Conservation (phyloP, 495 filamentous ascomycete species). For the Evernia prunastri region DNA sequence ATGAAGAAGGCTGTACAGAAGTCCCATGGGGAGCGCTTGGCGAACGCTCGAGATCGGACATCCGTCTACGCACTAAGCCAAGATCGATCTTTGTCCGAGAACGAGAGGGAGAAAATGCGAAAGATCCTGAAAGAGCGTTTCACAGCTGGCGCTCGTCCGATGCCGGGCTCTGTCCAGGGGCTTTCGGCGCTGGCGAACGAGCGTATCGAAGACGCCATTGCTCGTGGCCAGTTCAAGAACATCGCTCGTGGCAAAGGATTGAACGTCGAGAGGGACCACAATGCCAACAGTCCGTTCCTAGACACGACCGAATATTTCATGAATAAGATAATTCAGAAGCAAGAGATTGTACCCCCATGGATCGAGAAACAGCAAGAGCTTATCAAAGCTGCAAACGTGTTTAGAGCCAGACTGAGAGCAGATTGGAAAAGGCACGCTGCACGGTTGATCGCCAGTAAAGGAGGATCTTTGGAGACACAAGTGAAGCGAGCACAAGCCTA, state of each 20-base stretch:
- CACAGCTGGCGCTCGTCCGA: constrained; percentile 58
- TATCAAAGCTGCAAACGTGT: constrained; percentile 56
- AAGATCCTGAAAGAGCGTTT: constrained; percentile 77
- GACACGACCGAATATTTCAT: constrained; percentile 97
- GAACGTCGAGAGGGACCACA: constrained; percentile 65
- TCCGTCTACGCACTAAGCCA: constrained; percentile 62
- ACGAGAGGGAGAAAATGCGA: constrained; percentile 63
- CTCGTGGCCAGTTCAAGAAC: constrained; percentile 83
- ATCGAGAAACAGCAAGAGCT: constrained; percentile 98
- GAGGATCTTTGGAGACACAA: constrained; percentile 71
- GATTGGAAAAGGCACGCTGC: constrained; percentile 89
- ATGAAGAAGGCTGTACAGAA: constrained; percentile 41
- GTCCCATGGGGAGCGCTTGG: constrained; percentile 54
- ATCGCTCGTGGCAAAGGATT: constrained; percentile 72
- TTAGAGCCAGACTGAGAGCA: constrained; percentile 64
- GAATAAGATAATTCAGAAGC: constrained; percentile 97
- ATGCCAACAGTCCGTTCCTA: constrained; percentile 80
- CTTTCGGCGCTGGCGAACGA: constrained; percentile 82
- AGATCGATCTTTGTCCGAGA: constrained; percentile 51
- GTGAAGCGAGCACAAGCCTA: constrained; percentile 65
- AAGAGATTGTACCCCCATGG: constrained; percentile 59
- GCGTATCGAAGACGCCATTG: constrained; percentile 89
- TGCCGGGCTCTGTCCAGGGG: constrained; percentile 74
- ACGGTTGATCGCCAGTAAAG: constrained; percentile 68
- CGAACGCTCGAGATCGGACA: constrained; percentile 71